Conservation (phyloP, 345 rosid genomes). For the Gossypium ekmanianum region DNA sequence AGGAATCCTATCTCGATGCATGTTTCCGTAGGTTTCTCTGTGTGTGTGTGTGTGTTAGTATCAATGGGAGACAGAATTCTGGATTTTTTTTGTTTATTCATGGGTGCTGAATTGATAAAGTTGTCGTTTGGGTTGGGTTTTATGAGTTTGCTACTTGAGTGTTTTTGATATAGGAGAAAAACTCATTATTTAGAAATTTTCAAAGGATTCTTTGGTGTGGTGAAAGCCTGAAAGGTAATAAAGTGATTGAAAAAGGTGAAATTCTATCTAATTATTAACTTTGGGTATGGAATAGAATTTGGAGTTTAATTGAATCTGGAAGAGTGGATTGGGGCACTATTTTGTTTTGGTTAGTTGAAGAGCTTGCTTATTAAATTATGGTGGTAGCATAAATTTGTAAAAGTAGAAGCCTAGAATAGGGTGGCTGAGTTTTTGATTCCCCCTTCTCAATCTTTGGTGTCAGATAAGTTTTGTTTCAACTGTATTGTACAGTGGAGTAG, state of each 20-base stretch:
- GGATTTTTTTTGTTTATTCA: not conserved
- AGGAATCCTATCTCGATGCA: conserved; percentile 68
- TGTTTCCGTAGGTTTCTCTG: conserved; percentile 64
- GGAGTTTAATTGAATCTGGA: not conserved
- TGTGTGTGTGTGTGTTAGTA: conserved; percentile 19
- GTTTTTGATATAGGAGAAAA: not conserved
- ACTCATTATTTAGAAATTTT: not conserved
- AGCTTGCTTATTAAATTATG: not conserved
- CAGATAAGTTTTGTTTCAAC: conserved; percentile 83
- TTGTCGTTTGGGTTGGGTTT: conserved; percentile 5
- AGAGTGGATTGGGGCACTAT: not conserved
- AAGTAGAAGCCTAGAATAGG: not conserved
- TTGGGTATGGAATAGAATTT: not conserved
- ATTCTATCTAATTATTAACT: not conserved
- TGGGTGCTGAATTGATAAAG: not conserved
- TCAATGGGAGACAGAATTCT: not conserved
- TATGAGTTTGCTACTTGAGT: not conserved
- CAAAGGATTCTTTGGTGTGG: not conserved
- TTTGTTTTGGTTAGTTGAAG: not conserved
- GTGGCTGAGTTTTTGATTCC: not conserved
- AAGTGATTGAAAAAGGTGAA: not conserved
- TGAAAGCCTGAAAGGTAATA: not conserved
- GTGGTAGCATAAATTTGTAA: not conserved
- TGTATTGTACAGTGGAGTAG: conserved; percentile 79
- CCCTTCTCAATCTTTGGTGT: conserved; percentile 17